phyloP scores from a whole-genome alignment of 352 stramenopile genomes.

The Globisporangium viniferum region DNA sequence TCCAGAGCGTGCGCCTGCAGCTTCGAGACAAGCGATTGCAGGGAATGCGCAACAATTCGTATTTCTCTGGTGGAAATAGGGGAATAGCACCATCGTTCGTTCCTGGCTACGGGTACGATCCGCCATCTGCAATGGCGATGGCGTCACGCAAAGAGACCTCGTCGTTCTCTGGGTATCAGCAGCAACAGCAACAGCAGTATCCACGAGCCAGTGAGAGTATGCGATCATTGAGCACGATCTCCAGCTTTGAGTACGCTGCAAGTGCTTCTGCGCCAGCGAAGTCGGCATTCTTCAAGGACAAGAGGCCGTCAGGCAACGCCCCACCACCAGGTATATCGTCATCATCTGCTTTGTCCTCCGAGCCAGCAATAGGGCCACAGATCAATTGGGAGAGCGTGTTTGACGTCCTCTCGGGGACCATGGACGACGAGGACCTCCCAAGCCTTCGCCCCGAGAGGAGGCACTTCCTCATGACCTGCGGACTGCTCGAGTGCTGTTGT shows the following conservation, averaged over 20 bases:
- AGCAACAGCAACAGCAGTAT: not conserved
- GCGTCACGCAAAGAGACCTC: constrained; percentile 3
- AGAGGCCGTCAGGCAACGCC: not conserved
- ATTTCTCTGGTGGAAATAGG: not conserved
- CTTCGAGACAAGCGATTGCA: constrained; percentile 48
- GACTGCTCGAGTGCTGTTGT: constrained; percentile 7
- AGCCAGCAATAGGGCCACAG: not conserved
- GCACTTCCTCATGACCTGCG: constrained; percentile 9
- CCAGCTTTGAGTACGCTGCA: not conserved
- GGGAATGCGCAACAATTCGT: not conserved
- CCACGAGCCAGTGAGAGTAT: not conserved
- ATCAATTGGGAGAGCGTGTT: constrained; percentile 16
- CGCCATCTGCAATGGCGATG: not conserved
- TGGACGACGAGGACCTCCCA: constrained; percentile 1
- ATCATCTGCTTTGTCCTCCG: not conserved
- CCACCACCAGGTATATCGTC: not conserved
- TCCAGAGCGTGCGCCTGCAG: constrained; percentile 50
- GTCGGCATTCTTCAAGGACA: not conserved
- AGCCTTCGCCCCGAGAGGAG: not conserved
- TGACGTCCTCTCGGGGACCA: constrained; percentile 9
- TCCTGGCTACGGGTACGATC: constrained; percentile 12
- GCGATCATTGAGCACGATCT: not conserved
- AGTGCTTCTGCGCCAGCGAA: not conserved
- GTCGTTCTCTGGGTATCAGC: not conserved
- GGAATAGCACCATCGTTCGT: not conserved